Evolutionary conservation across 352 stramenopile species (phyloP).

Genomic region (Globisporangium emineosum): DNA sequence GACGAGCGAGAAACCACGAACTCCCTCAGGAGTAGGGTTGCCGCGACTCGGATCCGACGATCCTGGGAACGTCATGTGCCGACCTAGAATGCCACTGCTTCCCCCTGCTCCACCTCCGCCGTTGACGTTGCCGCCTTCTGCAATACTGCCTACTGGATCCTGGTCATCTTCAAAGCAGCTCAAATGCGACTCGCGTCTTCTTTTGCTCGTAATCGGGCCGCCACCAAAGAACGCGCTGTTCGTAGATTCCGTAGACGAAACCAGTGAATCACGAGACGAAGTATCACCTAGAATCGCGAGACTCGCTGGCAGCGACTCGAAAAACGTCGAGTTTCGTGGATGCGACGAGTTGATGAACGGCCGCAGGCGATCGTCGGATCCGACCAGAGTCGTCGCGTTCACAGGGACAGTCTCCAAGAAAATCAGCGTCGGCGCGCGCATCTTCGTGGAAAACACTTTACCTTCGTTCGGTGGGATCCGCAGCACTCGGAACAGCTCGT

Average conservation of each 20-base stretch:
- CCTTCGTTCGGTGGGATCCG: constrained; percentile 70
- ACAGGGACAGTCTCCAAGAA: constrained; percentile 73
- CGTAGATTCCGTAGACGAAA: constrained; percentile 27
- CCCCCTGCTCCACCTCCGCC: background rate
- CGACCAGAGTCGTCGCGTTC: constrained; percentile 31
- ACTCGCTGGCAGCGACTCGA: constrained; percentile 39
- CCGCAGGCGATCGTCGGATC: constrained; percentile 35
- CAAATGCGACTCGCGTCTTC: constrained; percentile 23
- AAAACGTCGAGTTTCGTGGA: constrained; percentile 56
- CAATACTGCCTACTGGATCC: background rate
- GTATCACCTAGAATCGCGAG: constrained; percentile 9
- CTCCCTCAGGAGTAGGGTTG: background rate
- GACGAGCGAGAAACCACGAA: constrained; percentile 17
- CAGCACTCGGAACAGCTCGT: constrained; percentile 71
- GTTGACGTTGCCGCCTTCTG: background rate
- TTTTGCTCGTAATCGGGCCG: constrained; percentile 11
- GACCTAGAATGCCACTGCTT: constrained; percentile 8
- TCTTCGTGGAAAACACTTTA: constrained; percentile 86
- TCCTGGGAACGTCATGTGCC: constrained; percentile 26
- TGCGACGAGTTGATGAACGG: constrained; percentile 53
- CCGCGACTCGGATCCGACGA: background rate
- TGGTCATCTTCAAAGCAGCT: constrained; percentile 9
- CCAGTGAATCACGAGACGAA: constrained; percentile 27
- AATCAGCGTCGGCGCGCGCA: constrained; percentile 73
- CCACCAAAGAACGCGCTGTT: constrained; percentile 20